Percentiles rank a stretch among this genome's conserved stretches.
These are phyloP conservation scores for Fusarium albidum DNA, from an alignment of 2,329 filamentous ascomycete genomes.

Conservation along the genomic window DNA sequence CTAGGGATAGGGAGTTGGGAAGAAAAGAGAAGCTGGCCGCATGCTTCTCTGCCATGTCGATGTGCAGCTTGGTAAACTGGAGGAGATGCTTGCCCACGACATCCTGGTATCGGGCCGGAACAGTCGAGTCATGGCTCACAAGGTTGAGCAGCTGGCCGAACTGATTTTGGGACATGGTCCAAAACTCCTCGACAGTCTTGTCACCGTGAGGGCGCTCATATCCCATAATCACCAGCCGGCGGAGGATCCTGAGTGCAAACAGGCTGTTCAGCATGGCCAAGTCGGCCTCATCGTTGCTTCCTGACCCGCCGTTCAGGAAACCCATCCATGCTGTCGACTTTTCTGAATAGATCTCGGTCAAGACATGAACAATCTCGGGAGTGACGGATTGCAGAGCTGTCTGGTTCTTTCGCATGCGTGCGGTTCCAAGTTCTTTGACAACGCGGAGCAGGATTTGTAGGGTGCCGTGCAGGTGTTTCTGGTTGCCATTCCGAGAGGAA, in stretches of 20 bases:
- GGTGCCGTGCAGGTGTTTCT: conserved; percentile 73
- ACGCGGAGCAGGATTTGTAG: conserved; percentile 83
- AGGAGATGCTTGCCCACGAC: conserved; percentile 85
- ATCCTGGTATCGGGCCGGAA: conserved; percentile 63
- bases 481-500: conserved; percentile 58
- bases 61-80: conserved; percentile 90
- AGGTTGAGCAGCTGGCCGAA: conserved; percentile 78
- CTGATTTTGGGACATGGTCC: conserved; percentile 79
- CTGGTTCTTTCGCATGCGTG: conserved; percentile 77
- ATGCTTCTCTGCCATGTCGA: conserved; percentile 82
- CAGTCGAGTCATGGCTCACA: conserved; percentile 63
- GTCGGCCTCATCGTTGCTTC: conserved; percentile 66
- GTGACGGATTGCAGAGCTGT: conserved; percentile 79
- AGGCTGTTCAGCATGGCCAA: conserved; percentile 80
- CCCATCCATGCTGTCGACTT: conserved; percentile 75
- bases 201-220: conserved; percentile 87
- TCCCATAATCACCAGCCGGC: conserved; percentile 80
- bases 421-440: conserved; percentile 89
- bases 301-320: conserved; percentile 64
- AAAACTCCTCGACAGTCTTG: conserved; percentile 78
- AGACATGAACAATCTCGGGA: conserved; percentile 82
- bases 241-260: conserved; percentile 78
- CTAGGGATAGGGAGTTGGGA: conserved; percentile 79
- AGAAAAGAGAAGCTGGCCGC: conserved; percentile 84
- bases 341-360: conserved; percentile 80